A percentile compares a stretch with the other conserved stretches of the same genome.
Conservation (phyloP, 2,329 filamentous ascomycete genomes). For the Botrytis elliptica region DNA sequence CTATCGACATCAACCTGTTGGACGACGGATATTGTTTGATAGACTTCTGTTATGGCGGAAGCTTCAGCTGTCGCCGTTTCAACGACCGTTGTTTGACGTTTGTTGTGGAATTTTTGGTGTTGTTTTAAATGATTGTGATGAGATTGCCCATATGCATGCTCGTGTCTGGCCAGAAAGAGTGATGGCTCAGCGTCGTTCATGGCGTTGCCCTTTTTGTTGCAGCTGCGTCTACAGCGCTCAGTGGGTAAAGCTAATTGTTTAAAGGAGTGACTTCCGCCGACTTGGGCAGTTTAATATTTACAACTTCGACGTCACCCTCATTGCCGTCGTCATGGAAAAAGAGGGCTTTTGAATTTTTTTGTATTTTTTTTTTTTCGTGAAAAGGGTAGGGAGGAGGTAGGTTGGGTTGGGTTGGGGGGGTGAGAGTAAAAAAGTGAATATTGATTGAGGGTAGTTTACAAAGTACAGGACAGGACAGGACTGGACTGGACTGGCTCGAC, state of each 20-base stretch:
- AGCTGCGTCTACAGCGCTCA: slow-evolving; percentile 38
- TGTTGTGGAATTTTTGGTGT: slow-evolving; percentile 31
- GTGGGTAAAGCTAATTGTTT: slow-evolving; percentile 19
- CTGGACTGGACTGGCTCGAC: neutral
- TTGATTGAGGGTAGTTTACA: neutral
- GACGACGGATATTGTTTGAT: slow-evolving; percentile 35
- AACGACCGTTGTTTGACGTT: slow-evolving; percentile 22
- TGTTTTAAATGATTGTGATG: slow-evolving; percentile 34
- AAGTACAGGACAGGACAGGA: neutral
- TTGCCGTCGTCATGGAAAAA: slow-evolving; percentile 20
- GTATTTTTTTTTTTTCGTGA: neutral
- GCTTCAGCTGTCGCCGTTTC: slow-evolving; percentile 17
- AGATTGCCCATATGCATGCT: slow-evolving; percentile 34
- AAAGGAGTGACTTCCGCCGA: slow-evolving; percentile 21
- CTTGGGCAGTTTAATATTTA: slow-evolving; percentile 18
- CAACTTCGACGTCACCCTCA: slow-evolving; percentile 21
- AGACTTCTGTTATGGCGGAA: slow-evolving; percentile 33
- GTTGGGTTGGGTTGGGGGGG: neutral
- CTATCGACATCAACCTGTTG: slow-evolving; percentile 38
- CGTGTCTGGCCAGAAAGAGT: slow-evolving; percentile 39
- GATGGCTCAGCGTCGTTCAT: slow-evolving; percentile 38
- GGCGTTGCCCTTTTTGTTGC: slow-evolving; percentile 29
- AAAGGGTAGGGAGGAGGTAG: neutral
- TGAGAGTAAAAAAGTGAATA: slow-evolving; percentile 11
- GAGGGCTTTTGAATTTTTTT: neutral